Evolutionary conservation across 2,329 filamentous ascomycete genomes (phyloP), one percentile per base, ranked within the genome.

Genomic region (Diplodia mutila): DNA sequence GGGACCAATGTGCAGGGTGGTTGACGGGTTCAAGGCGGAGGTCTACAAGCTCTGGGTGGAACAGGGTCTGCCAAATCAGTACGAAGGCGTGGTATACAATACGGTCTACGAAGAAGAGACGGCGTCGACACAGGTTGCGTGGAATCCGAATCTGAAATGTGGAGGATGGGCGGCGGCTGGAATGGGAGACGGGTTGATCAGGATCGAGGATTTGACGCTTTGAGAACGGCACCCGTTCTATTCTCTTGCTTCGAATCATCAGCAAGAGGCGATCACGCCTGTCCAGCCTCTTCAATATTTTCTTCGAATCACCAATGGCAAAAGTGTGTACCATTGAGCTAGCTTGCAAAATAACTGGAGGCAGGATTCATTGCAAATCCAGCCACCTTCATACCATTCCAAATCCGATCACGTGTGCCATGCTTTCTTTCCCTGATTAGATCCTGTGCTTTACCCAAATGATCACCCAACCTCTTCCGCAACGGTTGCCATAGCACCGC

Each of bases 91-190:
- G 2, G 75, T 75, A 9, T 74, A 75, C 46, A 75, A 80, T 18
- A 82, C 81, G 0, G 75, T 84, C 4, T 82, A 80, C 67, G 83
- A 85, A 61, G 78, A 81, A 70, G 74, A 79, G 66, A 80, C 79
- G 12, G 79, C 79, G 1, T 74, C 84, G 6, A 82, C 81, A 21
- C 75, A 77, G 9, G 71, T 85, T 53, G 77, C 79, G 16, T 86
- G 84, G 84, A 85, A 85, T 72, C 81, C 81, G n/a, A 85, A 85
- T 72, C 34, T 81, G 25, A 77, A 75, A 51, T 81, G 75, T 67
- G 84, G 80, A 7, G 82, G 81, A 0, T 86, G 84, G 84, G 83
- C 83, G 7, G 81, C 82, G 5, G 83, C 83, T 21, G 84, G 82
- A 2, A 80, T 81, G 75, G 82, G 78, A 2, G 79, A 79, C 73